A percentile compares a stretch with the other conserved stretches of the same genome.
Conservation (phyloP, 2,329 filamentous ascomycete genomes). For the Ascomycota sp. region DNA sequence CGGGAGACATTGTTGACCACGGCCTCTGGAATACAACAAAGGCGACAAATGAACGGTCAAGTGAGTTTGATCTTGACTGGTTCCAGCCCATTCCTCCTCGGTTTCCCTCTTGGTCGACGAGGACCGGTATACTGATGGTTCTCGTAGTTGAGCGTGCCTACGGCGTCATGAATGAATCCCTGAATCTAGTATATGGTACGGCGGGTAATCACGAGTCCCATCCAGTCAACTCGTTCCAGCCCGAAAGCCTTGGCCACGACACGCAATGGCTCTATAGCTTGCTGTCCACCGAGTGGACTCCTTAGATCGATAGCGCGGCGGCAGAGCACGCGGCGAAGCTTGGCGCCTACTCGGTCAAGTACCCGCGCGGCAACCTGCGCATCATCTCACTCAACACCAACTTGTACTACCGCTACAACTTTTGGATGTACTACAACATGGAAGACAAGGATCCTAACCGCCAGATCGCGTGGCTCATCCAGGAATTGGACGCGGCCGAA, state of each 20-base stretch:
- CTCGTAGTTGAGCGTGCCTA: constrained; percentile 21
- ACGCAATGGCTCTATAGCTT: constrained; percentile 29
- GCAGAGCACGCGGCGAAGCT: constrained; percentile 13
- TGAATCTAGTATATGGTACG: constrained; percentile 25
- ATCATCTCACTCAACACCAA: constrained; percentile 37
- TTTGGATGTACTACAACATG: constrained; percentile 25
- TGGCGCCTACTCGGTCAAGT: constrained; percentile 25
- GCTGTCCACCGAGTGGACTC: constrained; percentile 21
- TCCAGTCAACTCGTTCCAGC: constrained; percentile 26
- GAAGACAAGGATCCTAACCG: constrained; percentile 26
- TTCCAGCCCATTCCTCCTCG: too few species aligned
- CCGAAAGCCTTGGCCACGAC: constrained; percentile 14
- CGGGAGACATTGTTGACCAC: constrained; percentile 34
- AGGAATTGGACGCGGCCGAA: constrained; percentile 30
- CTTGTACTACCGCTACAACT: constrained; percentile 33
- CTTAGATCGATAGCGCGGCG: constrained; percentile 19
- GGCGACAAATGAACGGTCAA: constrained; percentile 10
- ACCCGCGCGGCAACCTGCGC: constrained; percentile 23
- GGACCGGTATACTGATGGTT: too few species aligned
- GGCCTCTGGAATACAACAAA: constrained; percentile 23
- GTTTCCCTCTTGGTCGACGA: background rate
- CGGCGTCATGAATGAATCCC: constrained; percentile 17
- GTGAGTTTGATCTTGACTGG: constrained; percentile 6
- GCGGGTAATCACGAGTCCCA: constrained; percentile 33
- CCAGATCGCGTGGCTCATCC: constrained; percentile 29